A percentile compares a stretch with the other conserved stretches of the same genome.
Evolutionary conservation across 495 filamentous ascomycete genomes (phyloP).

Genomic region (Pyrenula aspistea): DNA sequence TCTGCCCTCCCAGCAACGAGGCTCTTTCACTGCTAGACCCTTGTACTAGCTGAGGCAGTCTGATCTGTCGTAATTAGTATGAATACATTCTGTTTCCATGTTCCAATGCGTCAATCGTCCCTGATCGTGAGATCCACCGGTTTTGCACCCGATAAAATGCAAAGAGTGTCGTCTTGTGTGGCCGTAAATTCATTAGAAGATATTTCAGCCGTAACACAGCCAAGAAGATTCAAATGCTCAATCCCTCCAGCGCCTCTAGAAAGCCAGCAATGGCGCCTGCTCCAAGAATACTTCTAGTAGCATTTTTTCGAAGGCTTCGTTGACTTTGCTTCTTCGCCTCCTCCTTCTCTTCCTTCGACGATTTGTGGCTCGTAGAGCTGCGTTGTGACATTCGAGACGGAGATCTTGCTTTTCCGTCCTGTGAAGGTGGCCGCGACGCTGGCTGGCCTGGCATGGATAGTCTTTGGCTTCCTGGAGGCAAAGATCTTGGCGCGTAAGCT

Average conservation of each 20-base stretch:
- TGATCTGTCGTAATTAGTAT: no score
- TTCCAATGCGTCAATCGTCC: no score
- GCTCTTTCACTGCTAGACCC: no score
- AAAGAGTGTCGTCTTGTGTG: no score
- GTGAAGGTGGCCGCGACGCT: slow-evolving; percentile 11
- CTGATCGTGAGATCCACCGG: no score
- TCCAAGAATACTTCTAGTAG: slow-evolving; percentile 26
- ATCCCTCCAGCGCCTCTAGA: slow-evolving; percentile 30
- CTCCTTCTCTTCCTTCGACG: slow-evolving; percentile 14
- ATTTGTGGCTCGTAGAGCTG: slow-evolving; percentile 7
- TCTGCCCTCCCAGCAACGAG: no score
- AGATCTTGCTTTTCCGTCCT: slow-evolving; percentile 7
- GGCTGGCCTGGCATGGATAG: slow-evolving; percentile 1
- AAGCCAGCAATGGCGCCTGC: slow-evolving; percentile 32
- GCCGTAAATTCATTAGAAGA: no score
- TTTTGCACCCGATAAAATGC: no score
- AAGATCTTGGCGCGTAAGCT: background rate
- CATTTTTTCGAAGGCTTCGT: slow-evolving; percentile 16
- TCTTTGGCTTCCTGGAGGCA: background rate
- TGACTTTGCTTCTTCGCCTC: slow-evolving; percentile 8
- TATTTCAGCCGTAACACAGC: no score
- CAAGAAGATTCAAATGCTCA: slow-evolving; percentile 17
- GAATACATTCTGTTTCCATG: no score
- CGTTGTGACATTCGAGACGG: slow-evolving; percentile 7
- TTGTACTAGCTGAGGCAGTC: no score